Evolutionary conservation across 208 protist genomes (phyloP).

Genomic region (Trichomonas vaginalis): DNA sequence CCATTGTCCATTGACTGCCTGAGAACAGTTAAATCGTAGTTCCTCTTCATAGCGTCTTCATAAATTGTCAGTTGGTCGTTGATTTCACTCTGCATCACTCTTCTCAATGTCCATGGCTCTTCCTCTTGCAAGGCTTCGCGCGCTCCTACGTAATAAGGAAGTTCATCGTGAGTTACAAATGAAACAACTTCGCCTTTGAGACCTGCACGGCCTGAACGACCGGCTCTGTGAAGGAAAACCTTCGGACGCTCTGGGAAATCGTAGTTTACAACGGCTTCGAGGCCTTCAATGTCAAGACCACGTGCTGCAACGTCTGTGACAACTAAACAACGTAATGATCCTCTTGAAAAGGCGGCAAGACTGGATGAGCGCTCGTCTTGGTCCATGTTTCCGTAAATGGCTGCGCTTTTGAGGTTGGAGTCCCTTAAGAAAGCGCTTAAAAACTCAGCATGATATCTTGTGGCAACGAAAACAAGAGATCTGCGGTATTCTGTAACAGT

Average conservation of each 20-base stretch:
- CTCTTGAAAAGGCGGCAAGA: slow-evolving; percentile 50
- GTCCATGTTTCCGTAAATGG: slow-evolving; percentile 16
- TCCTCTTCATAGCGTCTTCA: not conserved
- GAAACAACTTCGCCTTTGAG: slow-evolving; percentile 49
- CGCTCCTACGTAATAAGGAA: not conserved
- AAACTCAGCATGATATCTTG: slow-evolving; percentile 85
- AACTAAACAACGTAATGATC: slow-evolving; percentile 65
- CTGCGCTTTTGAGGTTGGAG: not conserved
- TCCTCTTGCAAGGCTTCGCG: not conserved
- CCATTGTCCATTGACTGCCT: not conserved
- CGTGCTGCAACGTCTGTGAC: slow-evolving; percentile 97
- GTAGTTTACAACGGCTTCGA: slow-evolving; percentile 98
- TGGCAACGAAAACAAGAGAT: slow-evolving; percentile 76
- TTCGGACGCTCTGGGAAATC: slow-evolving; percentile 90
- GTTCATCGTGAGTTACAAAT: slow-evolving; percentile 17
- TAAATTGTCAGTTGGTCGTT: not conserved
- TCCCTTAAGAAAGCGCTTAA: slow-evolving; percentile 36
- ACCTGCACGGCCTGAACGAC: slow-evolving; percentile 91
- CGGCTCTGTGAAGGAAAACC: slow-evolving; percentile 82
- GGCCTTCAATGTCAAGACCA: slow-evolving; percentile 83
- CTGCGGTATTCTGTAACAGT: not conserved
- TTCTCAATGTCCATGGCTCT: not conserved
- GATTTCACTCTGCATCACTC: not conserved
- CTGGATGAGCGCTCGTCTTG: slow-evolving; percentile 40
- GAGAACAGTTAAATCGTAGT: not conserved